A percentile compares a stretch with the other conserved stretches of the same genome.
Evolutionary conservation across 345 rosid species (phyloP).

Genomic region (Carallia pectinifolia): DNA sequence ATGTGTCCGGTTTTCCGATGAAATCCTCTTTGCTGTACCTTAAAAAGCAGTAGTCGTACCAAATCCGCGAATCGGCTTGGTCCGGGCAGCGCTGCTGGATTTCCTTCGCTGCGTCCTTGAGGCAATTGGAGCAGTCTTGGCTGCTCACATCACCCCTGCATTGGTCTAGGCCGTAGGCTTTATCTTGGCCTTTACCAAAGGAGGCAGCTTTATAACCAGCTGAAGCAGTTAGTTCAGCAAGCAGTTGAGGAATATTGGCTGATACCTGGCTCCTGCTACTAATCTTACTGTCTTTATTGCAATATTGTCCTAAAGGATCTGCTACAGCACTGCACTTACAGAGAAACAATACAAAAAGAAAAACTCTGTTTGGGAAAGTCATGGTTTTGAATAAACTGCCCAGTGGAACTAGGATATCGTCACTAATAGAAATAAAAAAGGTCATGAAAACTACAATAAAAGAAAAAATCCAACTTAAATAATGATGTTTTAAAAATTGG

Average conservation of each 20-base stretch:
- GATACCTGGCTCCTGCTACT: slow-evolving; percentile 33
- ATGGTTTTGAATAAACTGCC: not conserved
- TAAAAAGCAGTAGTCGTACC: slow-evolving; percentile 69
- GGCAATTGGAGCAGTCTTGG: slow-evolving; percentile 52
- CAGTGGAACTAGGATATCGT: no score
- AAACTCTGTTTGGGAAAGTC: not conserved
- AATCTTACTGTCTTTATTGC: slow-evolving; percentile 37
- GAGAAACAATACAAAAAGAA: not conserved
- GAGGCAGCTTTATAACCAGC: slow-evolving; percentile 45
- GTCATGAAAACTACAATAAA: no score
- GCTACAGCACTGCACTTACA: slow-evolving; percentile 30
- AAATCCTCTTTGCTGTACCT: slow-evolving; percentile 46
- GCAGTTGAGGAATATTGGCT: slow-evolving; percentile 42
- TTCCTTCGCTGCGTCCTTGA: slow-evolving; percentile 57
- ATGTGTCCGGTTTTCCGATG: slow-evolving; percentile 51
- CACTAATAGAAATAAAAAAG: no score
- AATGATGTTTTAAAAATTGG: no score
- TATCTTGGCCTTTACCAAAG: slow-evolving; percentile 36
- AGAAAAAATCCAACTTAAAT: no score
- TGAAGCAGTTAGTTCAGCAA: slow-evolving; percentile 36
- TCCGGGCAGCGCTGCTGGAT: slow-evolving; percentile 51
- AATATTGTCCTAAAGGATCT: slow-evolving; percentile 54
- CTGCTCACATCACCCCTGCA: slow-evolving; percentile 70
- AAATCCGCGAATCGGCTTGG: slow-evolving; percentile 61
- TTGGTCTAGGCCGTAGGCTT: slow-evolving; percentile 68